Evolutionary conservation across 306 rosid genomes (phyloP), one percentile per base, ranked within the genome.

Genomic region (Oemleria cerasiformis): DNA sequence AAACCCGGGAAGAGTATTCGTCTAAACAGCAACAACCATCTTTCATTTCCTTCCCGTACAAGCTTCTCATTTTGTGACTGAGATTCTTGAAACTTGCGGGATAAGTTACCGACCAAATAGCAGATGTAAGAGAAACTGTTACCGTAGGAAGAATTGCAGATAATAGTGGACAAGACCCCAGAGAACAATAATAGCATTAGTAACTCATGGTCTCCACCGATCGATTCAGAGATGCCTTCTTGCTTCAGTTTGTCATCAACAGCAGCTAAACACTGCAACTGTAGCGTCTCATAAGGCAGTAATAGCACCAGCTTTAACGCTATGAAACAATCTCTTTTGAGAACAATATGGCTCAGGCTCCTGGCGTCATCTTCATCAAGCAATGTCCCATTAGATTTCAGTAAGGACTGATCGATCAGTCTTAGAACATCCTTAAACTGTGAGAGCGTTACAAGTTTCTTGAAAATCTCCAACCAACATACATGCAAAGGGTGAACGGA

Each of bases 391-490:
- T 78, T 77, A 21, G 87, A 70, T 85, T 85, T 88, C 41, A 71
- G 64, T 21, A 76, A 75, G 71, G 89, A 78, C 79, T 83, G 96
- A 64, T 91, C 97, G 80, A 91, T 73, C 77, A 89, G 83, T 75
- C 87, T 84, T 51, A 85, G 74, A 53, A 94, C 82, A 74, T 87
- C 91, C 75, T 68, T 85, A 51, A 79, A 82, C 71, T 89, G 86
- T 34, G 96, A 82, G 42, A 74, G 72, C 30, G 53, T 73, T 58
- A 81, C n/a, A 6, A 95, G 83, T 79, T 88, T 95, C 71, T 73
- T 81, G 72, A 89, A 86, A 71, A 88, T 71, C 79, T 86, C 96
- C 41, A 81, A 71, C 96, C 97, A 91, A 80, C 96, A 95, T 19
- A 76, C 71, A 77, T 95, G 99, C 67, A 95, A 71, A 78, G 96